Evolutionary conservation across 2,329 filamentous ascomycete species (phyloP).

Genomic region (Myriosclerotinia scirpicola): DNA sequence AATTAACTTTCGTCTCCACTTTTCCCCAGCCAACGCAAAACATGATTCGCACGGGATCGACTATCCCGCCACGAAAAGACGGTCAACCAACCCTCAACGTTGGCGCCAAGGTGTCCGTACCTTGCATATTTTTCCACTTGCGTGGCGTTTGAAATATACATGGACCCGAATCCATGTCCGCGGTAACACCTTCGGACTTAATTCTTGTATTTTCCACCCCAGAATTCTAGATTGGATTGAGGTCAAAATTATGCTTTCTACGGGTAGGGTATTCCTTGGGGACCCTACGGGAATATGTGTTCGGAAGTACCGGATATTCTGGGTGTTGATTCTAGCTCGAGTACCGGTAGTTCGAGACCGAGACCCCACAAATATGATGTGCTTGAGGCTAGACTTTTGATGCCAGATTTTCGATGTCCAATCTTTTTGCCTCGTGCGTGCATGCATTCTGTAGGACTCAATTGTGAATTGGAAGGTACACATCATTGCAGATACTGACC

Average conservation of each 20-base stretch:
- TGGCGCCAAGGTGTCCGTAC: neutral
- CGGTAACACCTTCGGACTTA: neutral
- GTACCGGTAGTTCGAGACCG: neutral
- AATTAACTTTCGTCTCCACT: neutral
- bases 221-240: too few species aligned
- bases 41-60: neutral
- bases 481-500: slow-evolving; percentile 1
- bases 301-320: neutral
- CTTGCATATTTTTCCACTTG: slow-evolving; percentile 4
- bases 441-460: neutral
- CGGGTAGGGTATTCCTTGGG: too few species aligned
- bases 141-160: neutral
- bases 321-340: neutral
- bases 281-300: neutral
- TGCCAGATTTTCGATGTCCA: neutral
- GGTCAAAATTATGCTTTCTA: too few species aligned
- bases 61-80: neutral
- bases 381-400: neutral
- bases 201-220: too few species aligned
- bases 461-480: neutral
- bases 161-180: neutral
- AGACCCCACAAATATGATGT: slow-evolving; percentile 9
- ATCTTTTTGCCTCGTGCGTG: neutral
- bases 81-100: neutral
- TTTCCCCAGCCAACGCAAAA: neutral